These are phyloP conservation scores for Diaporthe citrichinensis DNA, from an alignment of 2,329 filamentous ascomycete species.

Conservation along the genomic window DNA sequence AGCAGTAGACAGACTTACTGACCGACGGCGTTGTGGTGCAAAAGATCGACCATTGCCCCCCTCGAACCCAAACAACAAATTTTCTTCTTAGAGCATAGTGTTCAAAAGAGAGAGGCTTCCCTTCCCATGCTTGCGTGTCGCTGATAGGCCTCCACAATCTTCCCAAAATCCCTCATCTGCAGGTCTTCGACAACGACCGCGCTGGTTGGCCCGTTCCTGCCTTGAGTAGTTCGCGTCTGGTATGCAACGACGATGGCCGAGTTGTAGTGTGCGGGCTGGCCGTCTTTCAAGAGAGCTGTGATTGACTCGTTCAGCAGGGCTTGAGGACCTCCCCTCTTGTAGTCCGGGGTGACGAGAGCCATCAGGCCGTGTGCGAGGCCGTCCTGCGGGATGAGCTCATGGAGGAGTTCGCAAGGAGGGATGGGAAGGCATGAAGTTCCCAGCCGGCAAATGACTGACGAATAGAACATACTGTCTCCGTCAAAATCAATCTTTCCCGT, in stretches of 20 bases:
- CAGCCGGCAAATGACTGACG: not conserved
- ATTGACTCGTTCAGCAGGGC: not conserved
- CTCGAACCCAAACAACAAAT: not conserved
- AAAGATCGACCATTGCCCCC: not conserved
- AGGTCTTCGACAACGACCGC: not conserved
- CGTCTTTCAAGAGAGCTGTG: not conserved
- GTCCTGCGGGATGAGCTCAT: not conserved
- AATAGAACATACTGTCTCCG: not conserved
- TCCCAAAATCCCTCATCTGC: not conserved
- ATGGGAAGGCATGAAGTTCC: not conserved
- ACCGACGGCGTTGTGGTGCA: too few species aligned
- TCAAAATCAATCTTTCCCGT: not conserved
- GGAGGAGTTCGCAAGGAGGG: not conserved
- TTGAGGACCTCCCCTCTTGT: not conserved
- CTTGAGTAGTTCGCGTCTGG: not conserved
- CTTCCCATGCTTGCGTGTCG: not conserved
- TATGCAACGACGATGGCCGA: not conserved
- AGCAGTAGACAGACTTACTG: not conserved
- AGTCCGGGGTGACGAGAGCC: not conserved
- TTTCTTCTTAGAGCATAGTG: not conserved
- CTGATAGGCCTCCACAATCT: not conserved
- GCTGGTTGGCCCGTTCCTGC: not conserved
- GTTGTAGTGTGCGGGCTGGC: not conserved
- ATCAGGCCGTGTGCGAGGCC: not conserved
- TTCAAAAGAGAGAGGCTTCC: not conserved